Evolutionary conservation across 305 asterid genomes (phyloP), one percentile per base, ranked within the genome.

Genomic region (Solanum hybrid): DNA sequence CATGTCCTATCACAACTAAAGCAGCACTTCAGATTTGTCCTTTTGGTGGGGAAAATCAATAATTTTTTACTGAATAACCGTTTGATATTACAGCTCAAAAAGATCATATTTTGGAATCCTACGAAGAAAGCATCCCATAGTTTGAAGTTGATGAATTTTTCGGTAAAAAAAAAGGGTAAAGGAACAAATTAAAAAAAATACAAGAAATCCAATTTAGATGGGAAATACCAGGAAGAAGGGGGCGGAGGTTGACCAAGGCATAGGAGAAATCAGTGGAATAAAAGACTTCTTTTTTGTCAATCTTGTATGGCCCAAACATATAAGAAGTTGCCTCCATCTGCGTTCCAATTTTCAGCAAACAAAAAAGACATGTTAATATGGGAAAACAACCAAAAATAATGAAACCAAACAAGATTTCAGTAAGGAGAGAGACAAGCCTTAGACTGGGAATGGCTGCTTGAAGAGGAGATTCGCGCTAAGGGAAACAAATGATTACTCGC

Each of bases 201-300:
- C 51, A 35, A 78, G 85, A 77, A 34, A 56, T 56, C 69, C 69
- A 56, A 75, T 75, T 31, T 32, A 34, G 26, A 76, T 17, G 82
- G 10, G 82, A 89, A 86, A 87, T 91, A 96, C 98, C 98, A 85
- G 98, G 98, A 92, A 94, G 90, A 91, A 95, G 86, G 84, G 98
- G 99, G 64, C 97, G 96, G 85, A 96, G 94, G 92, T 96, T 96
- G 92, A 95, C 99, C 91, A 94, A 24, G 56, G 98, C 98, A 91
- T 93, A 97, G 5, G 99, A 96, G 81, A 93, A 94, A 29, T 91
- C 91, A 79, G 96, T 96, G 46, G 95, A 88, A 92, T 93, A 95
- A 89, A 97, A 96, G 82, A 97, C 98, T 91, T 95, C 97, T 46
- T 88, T 95, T 7, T 91, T 89, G 91, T 90, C 92, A 85, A 97